Evolutionary conservation across 306 rosid genomes (phyloP).

Genomic region (Cicer yamashitae): DNA sequence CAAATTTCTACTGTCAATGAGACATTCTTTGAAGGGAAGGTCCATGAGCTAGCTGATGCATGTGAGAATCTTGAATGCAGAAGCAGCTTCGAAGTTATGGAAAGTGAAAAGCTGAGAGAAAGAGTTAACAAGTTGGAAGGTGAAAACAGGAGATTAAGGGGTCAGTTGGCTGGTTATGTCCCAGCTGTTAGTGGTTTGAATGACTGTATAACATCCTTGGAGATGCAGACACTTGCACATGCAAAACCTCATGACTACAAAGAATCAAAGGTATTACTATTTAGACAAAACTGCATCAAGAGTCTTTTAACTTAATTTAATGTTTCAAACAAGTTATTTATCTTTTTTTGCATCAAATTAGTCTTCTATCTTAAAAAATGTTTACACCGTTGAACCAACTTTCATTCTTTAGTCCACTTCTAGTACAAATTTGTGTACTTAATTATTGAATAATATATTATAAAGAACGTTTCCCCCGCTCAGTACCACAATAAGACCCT

Average conservation of each 20-base stretch:
- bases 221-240: conserved; percentile 59
- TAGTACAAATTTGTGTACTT: too few species aligned
- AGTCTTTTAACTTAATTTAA: too few species aligned
- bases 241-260: conserved; percentile 38
- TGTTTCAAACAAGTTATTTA: too few species aligned
- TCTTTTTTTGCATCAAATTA: too few species aligned
- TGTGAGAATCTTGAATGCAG: conserved; percentile 60
- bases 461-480: too few species aligned
- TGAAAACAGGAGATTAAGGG: conserved; percentile 60
- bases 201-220: conserved; percentile 70
- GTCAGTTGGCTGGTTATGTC: conserved; percentile 69
- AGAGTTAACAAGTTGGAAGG: conserved; percentile 59
- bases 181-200: conserved; percentile 71
- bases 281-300: background rate
- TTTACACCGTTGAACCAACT: too few species aligned
- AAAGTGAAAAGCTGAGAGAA: conserved; percentile 66
- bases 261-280: conserved; percentile 59
- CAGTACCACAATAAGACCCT: too few species aligned
- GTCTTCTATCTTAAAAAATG: too few species aligned
- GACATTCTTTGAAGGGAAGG: conserved; percentile 74
- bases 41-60: conserved; percentile 61
- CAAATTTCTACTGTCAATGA: conserved; percentile 66
- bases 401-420: too few species aligned
- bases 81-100: conserved; percentile 56
- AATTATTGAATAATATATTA: too few species aligned